These are phyloP conservation scores for Parsonsia alboflavescens DNA, from an alignment of 257 asterid genomes.

Conservation along the genomic window DNA sequence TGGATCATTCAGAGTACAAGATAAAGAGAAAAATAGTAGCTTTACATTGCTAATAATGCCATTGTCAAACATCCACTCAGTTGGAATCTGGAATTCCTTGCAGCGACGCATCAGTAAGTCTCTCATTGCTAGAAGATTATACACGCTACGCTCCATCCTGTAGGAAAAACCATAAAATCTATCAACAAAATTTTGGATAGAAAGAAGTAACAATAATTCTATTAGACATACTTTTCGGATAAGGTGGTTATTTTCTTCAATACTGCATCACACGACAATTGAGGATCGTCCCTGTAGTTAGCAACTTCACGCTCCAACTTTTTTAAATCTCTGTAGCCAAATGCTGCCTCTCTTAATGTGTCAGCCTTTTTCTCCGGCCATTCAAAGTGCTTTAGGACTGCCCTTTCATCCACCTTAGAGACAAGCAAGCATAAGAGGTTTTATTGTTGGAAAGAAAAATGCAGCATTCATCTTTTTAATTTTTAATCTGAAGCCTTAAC, in stretches of 20 bases:
- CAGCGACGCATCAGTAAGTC: conserved; percentile 64
- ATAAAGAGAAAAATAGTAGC: neutral
- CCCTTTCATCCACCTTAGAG: conserved; percentile 84
- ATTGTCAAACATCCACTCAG: conserved; percentile 80
- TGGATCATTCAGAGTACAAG: neutral
- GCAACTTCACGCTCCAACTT: conserved; percentile 67
- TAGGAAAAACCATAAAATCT: neutral
- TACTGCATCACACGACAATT: conserved; percentile 60
- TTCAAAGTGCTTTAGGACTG: conserved; percentile 87
- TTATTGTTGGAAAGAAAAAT: neutral
- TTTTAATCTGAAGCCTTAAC: neutral
- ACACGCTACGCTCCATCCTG: conserved; percentile 82
- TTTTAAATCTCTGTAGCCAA: conserved; percentile 74
- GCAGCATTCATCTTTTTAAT: neutral
- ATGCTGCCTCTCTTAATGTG: conserved; percentile 82
- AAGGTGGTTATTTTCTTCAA: conserved; percentile 70
- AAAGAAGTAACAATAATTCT: neutral
- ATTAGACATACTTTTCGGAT: conserved; percentile 56
- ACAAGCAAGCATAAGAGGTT: conserved; percentile 15
- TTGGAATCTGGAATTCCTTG: conserved; percentile 76
- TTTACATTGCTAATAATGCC: conserved; percentile 82
- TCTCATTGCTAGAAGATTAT: conserved; percentile 62
- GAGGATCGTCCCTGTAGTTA: conserved; percentile 58
- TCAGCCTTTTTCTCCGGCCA: conserved; percentile 98
- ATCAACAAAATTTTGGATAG: neutral